A percentile compares a stretch with the other conserved stretches of the same genome.
Evolutionary conservation across 164 flowering plant species (phyloP).

Genomic region (Litsea cubeba): DNA sequence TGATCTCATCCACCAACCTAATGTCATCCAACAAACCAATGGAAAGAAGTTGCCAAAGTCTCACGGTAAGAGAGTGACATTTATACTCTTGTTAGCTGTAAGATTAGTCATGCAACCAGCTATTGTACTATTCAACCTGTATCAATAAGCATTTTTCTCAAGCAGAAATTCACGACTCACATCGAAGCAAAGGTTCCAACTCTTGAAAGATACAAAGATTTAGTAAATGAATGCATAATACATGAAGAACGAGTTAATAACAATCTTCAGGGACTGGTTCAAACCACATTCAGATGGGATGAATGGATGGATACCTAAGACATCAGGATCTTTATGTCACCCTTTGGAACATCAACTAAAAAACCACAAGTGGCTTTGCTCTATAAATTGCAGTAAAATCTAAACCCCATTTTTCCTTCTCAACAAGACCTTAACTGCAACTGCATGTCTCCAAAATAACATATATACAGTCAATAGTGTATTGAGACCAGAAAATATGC

Average conservation of each 20-base stretch:
- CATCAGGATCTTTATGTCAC: not conserved
- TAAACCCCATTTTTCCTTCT: not conserved
- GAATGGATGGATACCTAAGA: slow-evolving; percentile 1
- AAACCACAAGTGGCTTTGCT: too few relatives aligned
- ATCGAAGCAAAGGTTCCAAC: slow-evolving; percentile 10
- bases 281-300: not conserved
- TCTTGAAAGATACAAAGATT: not conserved
- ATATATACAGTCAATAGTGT: slow-evolving; percentile 15
- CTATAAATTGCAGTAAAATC: not conserved
- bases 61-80: not conserved
- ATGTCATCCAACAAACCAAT: too few relatives aligned
- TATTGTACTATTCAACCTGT: not conserved
- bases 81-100: not conserved
- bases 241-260: slow-evolving; percentile 5
- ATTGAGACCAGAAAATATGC: not conserved
- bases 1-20: too few relatives aligned
- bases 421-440: not conserved
- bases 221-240: slow-evolving; percentile 2
- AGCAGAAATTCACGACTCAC: not conserved
- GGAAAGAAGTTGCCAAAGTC: too few relatives aligned
- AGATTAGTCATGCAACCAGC: not conserved
- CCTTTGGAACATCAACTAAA: not conserved
- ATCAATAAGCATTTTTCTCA: not conserved
- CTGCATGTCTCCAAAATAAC: slow-evolving; percentile 1
- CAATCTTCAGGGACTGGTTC: not conserved